phyloP scores from a whole-genome alignment of 768 basidiomycete genomes.

The Kwoniella mangroviensis region DNA sequence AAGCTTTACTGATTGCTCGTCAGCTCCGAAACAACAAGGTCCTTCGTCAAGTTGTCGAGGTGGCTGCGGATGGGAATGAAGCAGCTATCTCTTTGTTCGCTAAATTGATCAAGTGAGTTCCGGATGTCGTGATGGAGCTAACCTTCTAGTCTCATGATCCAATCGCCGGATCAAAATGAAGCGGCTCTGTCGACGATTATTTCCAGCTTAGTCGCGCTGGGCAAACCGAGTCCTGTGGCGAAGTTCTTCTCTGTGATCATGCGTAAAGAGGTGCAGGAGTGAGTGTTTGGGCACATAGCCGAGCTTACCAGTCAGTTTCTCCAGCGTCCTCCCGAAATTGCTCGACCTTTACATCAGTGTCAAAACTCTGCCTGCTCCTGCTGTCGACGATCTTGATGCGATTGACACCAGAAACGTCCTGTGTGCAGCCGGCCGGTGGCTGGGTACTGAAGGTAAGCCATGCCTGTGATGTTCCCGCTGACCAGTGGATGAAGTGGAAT shows the following conservation, averaged over 20 bases:
- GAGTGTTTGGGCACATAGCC: not conserved
- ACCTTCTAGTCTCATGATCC: not conserved
- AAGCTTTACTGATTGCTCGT: not conserved
- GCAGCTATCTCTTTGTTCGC: not conserved
- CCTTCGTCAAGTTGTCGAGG: not conserved
- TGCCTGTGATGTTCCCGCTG: not conserved
- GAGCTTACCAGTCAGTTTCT: not conserved
- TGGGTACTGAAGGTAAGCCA: not conserved
- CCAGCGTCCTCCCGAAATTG: not conserved
- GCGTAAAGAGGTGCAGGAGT: not conserved
- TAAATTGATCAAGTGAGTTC: conserved; percentile 5
- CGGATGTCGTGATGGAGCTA: not conserved
- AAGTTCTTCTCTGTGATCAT: not conserved
- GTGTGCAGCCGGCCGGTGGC: not conserved
- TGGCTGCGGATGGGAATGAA: not conserved
- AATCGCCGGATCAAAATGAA: not conserved
- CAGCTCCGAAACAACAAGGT: not conserved
- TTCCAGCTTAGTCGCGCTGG: not conserved
- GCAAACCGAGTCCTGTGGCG: not conserved
- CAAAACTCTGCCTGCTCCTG: not conserved
- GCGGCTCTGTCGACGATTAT: not conserved
- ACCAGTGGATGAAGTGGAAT: not conserved
- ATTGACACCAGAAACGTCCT: not conserved
- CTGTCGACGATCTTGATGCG: not conserved
- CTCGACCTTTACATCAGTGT: not conserved